Evolutionary conservation across 352 stramenopile genomes (phyloP), one percentile per base, ranked within the genome.

Genomic region (Pythium scleroteichum): DNA sequence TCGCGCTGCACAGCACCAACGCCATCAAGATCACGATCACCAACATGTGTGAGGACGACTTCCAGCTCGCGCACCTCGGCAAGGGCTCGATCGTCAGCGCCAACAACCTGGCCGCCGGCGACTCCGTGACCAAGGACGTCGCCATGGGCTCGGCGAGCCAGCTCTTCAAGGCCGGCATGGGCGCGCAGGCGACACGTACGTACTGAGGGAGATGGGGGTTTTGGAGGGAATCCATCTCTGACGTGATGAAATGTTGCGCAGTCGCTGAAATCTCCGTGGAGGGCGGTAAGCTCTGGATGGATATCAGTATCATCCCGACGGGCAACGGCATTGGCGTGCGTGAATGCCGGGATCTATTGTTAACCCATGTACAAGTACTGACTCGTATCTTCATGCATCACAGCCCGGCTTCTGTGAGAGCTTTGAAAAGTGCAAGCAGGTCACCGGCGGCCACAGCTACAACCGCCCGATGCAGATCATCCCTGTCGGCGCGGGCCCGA

Each of bases 381-480:
- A 51, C 29, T 47, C 19, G 4, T 29, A 38, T 41, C 26, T 27
- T 55, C 8, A 23, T 32, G 7, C 57, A 14, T 29, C 68, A 2
- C 46, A 90, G 77, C 79, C 79, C 41, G 68, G 59, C 0, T 41
- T 58, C 19, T 92, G 82, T 57, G 17, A 20, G n/a, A 82, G 64
- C 17, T 65, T 89, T 20, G 66, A 60, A 3, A 71, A 81, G 0
- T 92, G 82, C 75, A 83, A 85, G 68, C 4, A 29, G 16, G 13
- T 75, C 45, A 90, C 82, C 1, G 67, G 69, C 14, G 75, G 80
- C 47, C 61, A 66, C n/a, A 78, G 82, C 19, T 92, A 79, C 75
- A 92, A 92, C 60, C 65, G 72, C 14, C 62, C 82, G 17, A 84
- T 92, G 78, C 67, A 82, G 62, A 85, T 90, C 53, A 59, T 66